A percentile compares a stretch with the other conserved stretches of the same genome.
Conservation (phyloP, 371 early-diverging fungal genomes). For the Syncephalastrum sp. region DNA sequence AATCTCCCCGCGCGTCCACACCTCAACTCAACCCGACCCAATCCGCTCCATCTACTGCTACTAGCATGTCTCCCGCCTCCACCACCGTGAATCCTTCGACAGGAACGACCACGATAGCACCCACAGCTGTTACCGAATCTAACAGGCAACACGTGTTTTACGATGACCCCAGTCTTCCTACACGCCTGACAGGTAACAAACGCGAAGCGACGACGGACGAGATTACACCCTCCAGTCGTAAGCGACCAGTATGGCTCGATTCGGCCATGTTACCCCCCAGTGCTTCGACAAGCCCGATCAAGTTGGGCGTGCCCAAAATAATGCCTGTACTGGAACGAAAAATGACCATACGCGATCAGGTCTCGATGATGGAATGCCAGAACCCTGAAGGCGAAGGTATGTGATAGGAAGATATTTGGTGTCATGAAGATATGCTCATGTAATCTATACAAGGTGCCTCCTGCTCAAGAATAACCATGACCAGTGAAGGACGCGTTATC, state of each 20-base stretch:
- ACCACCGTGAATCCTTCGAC: too few relatives aligned
- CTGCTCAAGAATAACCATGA: conserved; percentile 48
- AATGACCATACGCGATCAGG: conserved; percentile 17
- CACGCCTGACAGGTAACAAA: too few relatives aligned
- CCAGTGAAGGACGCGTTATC: conserved; percentile 37
- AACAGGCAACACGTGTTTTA: too few relatives aligned
- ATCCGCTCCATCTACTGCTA: too few relatives aligned
- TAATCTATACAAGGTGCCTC: conserved; percentile 6
- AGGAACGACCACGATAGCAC: too few relatives aligned
- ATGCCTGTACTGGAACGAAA: conserved; percentile 34
- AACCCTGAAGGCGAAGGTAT: conserved; percentile 26
- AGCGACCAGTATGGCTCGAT: conserved; percentile 37
- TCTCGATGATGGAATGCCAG: conserved; percentile 53
- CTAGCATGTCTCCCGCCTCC: too few relatives aligned
- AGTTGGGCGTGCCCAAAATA: conserved; percentile 55
- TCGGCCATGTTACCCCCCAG: conserved; percentile 43
- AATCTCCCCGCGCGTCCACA: background rate
- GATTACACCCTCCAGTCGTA: conserved; percentile 12
- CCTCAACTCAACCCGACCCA: too few relatives aligned
- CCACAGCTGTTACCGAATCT: too few relatives aligned
- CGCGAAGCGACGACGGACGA: conserved; percentile 9
- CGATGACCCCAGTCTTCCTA: too few relatives aligned
- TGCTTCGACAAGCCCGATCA: conserved; percentile 48
- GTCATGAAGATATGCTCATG: background rate
- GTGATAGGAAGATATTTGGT: background rate